These are phyloP conservation scores for Podospora pseudopauciseta DNA, from an alignment of 495 filamentous ascomycete genomes.

Conservation along the genomic window DNA sequence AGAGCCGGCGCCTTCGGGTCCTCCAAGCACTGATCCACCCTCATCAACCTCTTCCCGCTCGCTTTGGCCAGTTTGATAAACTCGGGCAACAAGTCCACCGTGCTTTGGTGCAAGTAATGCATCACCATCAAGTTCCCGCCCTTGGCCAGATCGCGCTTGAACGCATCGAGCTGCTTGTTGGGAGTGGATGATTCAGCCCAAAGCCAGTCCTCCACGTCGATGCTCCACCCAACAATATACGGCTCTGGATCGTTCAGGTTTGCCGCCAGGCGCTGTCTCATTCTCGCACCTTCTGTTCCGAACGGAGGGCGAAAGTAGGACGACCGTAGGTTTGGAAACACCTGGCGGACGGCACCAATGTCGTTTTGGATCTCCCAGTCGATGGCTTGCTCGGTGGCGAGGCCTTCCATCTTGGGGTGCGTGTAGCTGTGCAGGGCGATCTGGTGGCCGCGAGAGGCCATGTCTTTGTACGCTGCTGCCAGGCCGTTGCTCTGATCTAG, in stretches of 20 bases:
- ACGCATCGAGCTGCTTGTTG: conserved; percentile 71
- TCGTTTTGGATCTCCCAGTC: conserved; percentile 68
- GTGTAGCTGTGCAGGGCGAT: conserved; percentile 72
- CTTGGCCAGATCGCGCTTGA: conserved; percentile 59
- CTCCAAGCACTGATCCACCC: conserved; percentile 75
- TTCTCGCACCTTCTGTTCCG: conserved; percentile 68
- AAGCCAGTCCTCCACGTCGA: conserved; percentile 77
- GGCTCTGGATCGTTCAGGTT: conserved; percentile 43
- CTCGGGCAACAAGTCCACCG: conserved; percentile 62
- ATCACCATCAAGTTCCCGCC: conserved; percentile 73
- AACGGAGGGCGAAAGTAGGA: conserved; percentile 76
- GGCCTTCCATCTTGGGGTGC: conserved; percentile 69
- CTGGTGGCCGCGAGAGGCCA: conserved; percentile 65
- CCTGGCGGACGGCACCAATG: conserved; percentile 52
- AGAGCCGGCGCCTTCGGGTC: conserved; percentile 64
- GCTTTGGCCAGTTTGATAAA: conserved; percentile 67
- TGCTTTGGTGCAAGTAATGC: conserved; percentile 69
- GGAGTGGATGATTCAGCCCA: conserved; percentile 65
- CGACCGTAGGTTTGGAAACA: conserved; percentile 41
- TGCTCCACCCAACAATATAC: conserved; percentile 67
- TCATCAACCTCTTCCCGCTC: conserved; percentile 66
- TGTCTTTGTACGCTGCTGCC: conserved; percentile 61
- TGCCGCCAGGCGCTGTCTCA: conserved; percentile 59
- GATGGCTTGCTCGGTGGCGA: conserved; percentile 54
- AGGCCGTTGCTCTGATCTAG: conserved; percentile 58